phyloP scores from a whole-genome alignment of 2,329 filamentous ascomycete species.

The Pleomassaria siparia region DNA sequence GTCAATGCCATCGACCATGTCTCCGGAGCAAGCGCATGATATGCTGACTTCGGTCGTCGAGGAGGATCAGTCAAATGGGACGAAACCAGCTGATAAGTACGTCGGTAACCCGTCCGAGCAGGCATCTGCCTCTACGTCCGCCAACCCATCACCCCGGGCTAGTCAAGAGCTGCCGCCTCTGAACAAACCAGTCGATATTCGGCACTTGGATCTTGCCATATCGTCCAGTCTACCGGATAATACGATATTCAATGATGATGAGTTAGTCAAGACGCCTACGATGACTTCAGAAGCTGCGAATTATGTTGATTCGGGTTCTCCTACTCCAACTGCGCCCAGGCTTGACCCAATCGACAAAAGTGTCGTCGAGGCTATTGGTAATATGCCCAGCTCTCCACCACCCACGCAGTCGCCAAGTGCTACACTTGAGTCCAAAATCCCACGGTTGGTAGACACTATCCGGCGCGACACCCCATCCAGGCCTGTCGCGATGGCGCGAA shows the following conservation, averaged over 20 bases:
- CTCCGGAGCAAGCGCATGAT: slow-evolving; percentile 64
- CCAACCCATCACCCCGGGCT: not conserved
- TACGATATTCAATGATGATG: slow-evolving; percentile 19
- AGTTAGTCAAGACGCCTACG: slow-evolving; percentile 30
- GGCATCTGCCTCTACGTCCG: not conserved
- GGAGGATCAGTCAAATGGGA: slow-evolving; percentile 53
- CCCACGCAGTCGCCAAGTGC: slow-evolving; percentile 17
- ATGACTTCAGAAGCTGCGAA: slow-evolving; percentile 17
- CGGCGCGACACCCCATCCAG: slow-evolving; percentile 33
- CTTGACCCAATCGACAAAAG: slow-evolving; percentile 39
- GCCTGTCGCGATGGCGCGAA: slow-evolving; percentile 29
- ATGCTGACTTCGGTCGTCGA: slow-evolving; percentile 67
- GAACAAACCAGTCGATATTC: slow-evolving; percentile 49
- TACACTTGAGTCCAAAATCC: slow-evolving; percentile 40
- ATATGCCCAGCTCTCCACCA: slow-evolving; percentile 34
- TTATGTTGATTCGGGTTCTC: slow-evolving; percentile 26
- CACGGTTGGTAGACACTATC: slow-evolving; percentile 39
- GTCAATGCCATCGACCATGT: slow-evolving; percentile 48
- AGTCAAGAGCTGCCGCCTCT: slow-evolving; percentile 15
- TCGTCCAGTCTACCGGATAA: slow-evolving; percentile 42
- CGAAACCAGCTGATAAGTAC: slow-evolving; percentile 11
- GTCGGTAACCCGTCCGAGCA: not conserved
- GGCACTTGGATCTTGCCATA: slow-evolving; percentile 63
- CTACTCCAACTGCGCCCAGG: slow-evolving; percentile 33
- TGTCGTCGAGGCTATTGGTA: slow-evolving; percentile 37